Conservation (phyloP, 2,329 filamentous ascomycete species). For the Proliferodiscus dingleyae region DNA sequence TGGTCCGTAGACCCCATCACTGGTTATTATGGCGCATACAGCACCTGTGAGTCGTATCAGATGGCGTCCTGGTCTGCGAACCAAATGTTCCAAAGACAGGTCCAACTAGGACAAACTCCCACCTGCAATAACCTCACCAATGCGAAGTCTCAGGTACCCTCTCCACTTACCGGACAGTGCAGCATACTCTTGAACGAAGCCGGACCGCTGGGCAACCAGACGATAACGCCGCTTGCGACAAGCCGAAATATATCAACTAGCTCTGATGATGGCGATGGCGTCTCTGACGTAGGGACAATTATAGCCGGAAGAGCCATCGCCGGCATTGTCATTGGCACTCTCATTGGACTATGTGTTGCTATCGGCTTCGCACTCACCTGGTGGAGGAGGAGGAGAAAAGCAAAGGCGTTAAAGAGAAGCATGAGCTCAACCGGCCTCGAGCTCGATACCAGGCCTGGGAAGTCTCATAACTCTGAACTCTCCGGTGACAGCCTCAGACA, state of each 20-base stretch:
- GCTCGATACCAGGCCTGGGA: not conserved
- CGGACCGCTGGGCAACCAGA: not conserved
- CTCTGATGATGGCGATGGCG: too few species aligned
- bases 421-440: not conserved
- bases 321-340: not conserved
- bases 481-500: not conserved
- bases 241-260: too few species aligned
- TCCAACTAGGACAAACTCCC: not conserved
- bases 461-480: not conserved
- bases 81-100: slow-evolving; percentile 40
- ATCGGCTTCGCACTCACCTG: not conserved
- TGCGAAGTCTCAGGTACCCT: not conserved
- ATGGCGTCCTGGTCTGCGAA: slow-evolving; percentile 71
- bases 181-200: not conserved
- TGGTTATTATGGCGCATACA: slow-evolving; percentile 69
- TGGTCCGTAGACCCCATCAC: slow-evolving; percentile 47
- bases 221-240: not conserved
- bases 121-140: not conserved
- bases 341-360: not conserved
- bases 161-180: not conserved
- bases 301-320: too few species aligned
- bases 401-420: not conserved
- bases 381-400: not conserved
- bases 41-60: slow-evolving; percentile 64
- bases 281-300: too few species aligned